phyloP scores from a whole-genome alignment of 345 rosid species.

The Sisymbrium irio region DNA sequence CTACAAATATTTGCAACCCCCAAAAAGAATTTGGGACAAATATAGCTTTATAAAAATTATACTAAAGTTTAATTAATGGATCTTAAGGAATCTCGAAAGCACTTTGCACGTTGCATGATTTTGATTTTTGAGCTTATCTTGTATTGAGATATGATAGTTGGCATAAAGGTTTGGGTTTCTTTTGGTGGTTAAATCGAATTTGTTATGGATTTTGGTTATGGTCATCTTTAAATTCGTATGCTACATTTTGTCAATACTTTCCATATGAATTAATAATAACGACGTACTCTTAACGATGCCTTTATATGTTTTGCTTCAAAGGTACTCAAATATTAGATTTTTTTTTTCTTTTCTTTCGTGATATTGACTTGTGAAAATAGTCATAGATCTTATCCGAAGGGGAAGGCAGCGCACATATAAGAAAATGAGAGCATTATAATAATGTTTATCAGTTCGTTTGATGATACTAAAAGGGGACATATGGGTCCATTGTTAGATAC shows the following conservation, averaged over 20 bases:
- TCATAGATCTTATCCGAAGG: conserved; percentile 28
- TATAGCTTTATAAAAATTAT: not conserved
- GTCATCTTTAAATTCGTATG: not conserved
- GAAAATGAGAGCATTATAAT: not conserved
- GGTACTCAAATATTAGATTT: not conserved
- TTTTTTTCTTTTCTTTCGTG: not conserved
- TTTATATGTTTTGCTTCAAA: not conserved
- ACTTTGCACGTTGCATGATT: not conserved
- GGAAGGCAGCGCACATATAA: not conserved
- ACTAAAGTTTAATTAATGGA: not conserved
- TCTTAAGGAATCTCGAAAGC: not conserved
- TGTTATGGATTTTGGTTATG: not conserved
- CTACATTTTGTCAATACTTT: conserved; percentile 6
- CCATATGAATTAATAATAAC: conserved; percentile 1
- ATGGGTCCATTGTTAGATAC: conserved; percentile 24
- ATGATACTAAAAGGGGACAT: conserved; percentile 1
- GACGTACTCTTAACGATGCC: conserved; percentile 16
- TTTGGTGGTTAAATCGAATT: not conserved
- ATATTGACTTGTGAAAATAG: conserved; percentile 15
- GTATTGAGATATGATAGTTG: not conserved
- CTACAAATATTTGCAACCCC: too few species aligned
- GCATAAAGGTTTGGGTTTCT: not conserved
- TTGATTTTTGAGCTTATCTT: conserved; percentile 14
- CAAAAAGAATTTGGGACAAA: too few species aligned
- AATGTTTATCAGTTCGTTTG: not conserved